phyloP scores from a whole-genome alignment of 2,329 filamentous ascomycete species.

The Diaporthe vaccinii region DNA sequence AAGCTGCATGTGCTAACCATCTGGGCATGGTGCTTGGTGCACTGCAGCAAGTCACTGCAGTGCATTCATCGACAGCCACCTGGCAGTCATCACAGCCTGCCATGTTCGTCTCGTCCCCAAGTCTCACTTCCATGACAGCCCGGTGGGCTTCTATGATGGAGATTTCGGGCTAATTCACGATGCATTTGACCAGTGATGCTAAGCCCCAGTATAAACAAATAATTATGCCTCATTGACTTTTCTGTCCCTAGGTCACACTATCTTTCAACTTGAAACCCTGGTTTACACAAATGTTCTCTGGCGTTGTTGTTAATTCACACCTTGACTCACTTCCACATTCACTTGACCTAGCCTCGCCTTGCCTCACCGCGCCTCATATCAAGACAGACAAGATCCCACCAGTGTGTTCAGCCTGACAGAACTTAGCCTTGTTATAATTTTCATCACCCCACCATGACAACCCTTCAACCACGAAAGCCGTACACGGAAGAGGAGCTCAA shows the following conservation, averaged over 20 bases:
- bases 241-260: neutral
- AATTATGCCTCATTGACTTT: neutral
- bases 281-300: neutral
- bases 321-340: neutral
- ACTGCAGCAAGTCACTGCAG: neutral
- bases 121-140: constrained; percentile 7
- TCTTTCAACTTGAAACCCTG: no score
- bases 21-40: neutral
- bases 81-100: neutral
- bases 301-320: neutral
- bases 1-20: neutral
- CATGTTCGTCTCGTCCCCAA: neutral
- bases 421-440: neutral
- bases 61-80: neutral
- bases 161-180: neutral
- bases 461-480: constrained; percentile 78
- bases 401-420: neutral
- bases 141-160: neutral
- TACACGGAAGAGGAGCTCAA: constrained; percentile 87
- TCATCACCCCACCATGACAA: constrained; percentile 75
- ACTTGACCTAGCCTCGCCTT: neutral
- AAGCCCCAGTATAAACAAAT: neutral
- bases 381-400: neutral
- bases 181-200: neutral
- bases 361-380: neutral